These are phyloP conservation scores for Alternaria brassicicola DNA, from an alignment of 2,329 filamentous ascomycete species.

Conservation along the genomic window DNA sequence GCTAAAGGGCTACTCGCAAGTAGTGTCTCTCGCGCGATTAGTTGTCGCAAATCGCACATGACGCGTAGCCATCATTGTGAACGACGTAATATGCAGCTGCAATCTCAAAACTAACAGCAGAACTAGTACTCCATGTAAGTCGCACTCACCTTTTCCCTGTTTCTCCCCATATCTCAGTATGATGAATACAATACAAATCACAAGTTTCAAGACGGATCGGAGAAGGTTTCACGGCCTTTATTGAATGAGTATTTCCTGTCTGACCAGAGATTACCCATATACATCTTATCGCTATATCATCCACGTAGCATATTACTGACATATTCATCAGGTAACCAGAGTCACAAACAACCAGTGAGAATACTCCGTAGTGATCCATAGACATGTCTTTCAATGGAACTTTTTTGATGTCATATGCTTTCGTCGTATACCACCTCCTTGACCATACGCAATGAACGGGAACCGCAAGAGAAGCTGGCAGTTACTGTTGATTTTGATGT, in stretches of 20 bases:
- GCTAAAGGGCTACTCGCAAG: accelerated
- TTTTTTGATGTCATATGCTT: neutral
- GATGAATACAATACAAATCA: conserved; percentile 34
- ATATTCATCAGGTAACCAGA: neutral
- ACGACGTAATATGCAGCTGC: no score
- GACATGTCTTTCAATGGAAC: neutral
- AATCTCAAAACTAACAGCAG: neutral
- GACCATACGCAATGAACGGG: neutral
- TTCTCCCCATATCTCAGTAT: conserved; percentile 12
- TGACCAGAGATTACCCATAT: neutral
- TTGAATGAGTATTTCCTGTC: conserved; percentile 28
- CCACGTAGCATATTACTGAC: neutral
- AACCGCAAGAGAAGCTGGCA: neutral
- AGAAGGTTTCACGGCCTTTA: conserved; percentile 39
- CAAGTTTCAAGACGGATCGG: conserved; percentile 48
- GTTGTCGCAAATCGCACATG: neutral
- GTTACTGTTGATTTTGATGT: neutral
- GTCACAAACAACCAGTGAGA: neutral
- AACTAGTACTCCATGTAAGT: neutral
- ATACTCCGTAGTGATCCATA: neutral
- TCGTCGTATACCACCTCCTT: neutral
- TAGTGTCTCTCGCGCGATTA: neutral
- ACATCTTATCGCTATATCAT: neutral
- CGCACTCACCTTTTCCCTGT: neutral
- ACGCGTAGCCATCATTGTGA: no score